Base-by-base conservation (phyloP, 495 filamentous ascomycete genomes). In the Talaromyces nanjingensis region DNA sequence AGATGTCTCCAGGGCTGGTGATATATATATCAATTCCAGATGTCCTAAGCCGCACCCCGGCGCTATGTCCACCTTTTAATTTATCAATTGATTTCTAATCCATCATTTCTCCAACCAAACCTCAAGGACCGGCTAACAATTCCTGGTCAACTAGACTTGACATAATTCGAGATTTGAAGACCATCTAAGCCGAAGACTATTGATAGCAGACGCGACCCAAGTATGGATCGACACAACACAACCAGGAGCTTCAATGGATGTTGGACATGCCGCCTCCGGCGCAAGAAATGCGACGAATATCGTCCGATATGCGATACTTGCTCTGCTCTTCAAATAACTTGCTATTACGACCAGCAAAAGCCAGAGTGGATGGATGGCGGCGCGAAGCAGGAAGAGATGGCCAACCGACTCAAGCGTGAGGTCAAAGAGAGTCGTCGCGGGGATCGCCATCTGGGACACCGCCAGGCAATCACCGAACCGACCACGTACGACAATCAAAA, bases 361-460 rank as follows among this genome's bases (percentile, higher is more conserved):
- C 82, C 83, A n/a, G 76, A 77, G 16, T 84, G 82, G 82, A 84
- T 84, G 82, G 82, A 84, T 68, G 79, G 77, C 53, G 80, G 75
- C 22, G 65, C 65, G 33, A 71, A 61, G 59, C 81, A 86, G 65
- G 77, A 77, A 70, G 73, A 79, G 63, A 80, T 76, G 73, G 76
- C 79, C 56, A 76, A 79, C 45, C 67, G 65, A 66, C 65, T 86
- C 67, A 84, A 83, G 64, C 67, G 65, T 27, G 76, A 84, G 68
- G 76, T 86, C 56, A 84, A 81, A 67, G 72, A 78, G 52, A 77
- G 71, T 33, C 68, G 64, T 63, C 64, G 64, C 45, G 49, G 60
- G 25, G 60, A 52, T 14, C 24, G 34, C 31, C 25, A 47, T 49
- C 64, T 56, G 42, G 27, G 55, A 31, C 42, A 66, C 18, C 54